Conservation (phyloP, 2,329 filamentous ascomycete genomes). For the Pseudogymnoascus sp. region DNA sequence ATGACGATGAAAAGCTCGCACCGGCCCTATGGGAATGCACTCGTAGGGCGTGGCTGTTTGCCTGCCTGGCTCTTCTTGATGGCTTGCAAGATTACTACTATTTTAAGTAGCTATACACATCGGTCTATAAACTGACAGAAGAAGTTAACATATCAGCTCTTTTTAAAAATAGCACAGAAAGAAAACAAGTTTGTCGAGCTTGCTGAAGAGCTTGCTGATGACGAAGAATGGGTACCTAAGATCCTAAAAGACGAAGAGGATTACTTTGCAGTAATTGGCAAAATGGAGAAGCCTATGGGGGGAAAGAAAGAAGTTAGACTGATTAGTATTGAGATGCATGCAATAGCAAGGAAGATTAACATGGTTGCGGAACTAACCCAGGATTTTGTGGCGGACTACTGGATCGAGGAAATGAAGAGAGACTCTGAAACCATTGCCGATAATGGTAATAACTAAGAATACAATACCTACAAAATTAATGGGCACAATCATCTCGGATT, state of each 20-base stretch:
- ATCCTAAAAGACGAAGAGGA: constrained; percentile 16
- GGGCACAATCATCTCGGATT: too few species aligned
- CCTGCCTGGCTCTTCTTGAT: constrained; percentile 16
- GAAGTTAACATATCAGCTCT: constrained; percentile 14
- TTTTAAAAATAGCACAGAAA: constrained; percentile 12
- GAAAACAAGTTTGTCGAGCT: constrained; percentile 15
- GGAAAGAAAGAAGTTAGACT: neutral
- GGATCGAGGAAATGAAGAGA: too few species aligned
- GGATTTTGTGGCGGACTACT: constrained; percentile 17
- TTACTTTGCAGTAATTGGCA: constrained; percentile 11
- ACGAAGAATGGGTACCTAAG: constrained; percentile 12
- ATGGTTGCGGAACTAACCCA: constrained; percentile 13
- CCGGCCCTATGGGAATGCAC: constrained; percentile 12
- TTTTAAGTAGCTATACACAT: constrained; percentile 16
- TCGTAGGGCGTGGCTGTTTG: constrained; percentile 15
- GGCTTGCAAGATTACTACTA: constrained; percentile 17
- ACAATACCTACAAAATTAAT: too few species aligned
- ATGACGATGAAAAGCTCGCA: constrained; percentile 10
- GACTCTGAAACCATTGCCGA: too few species aligned
- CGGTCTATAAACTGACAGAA: constrained; percentile 12
- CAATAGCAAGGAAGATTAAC: constrained; percentile 17
- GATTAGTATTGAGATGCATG: constrained; percentile 11
- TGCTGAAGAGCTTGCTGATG: constrained; percentile 12
- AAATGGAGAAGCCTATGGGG: too few species aligned
- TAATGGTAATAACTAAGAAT: too few species aligned